Evolutionary conservation across 225 moss, liverwort and hornwort genomes (phyloP).

Genomic region (Anthoceros angustus): DNA sequence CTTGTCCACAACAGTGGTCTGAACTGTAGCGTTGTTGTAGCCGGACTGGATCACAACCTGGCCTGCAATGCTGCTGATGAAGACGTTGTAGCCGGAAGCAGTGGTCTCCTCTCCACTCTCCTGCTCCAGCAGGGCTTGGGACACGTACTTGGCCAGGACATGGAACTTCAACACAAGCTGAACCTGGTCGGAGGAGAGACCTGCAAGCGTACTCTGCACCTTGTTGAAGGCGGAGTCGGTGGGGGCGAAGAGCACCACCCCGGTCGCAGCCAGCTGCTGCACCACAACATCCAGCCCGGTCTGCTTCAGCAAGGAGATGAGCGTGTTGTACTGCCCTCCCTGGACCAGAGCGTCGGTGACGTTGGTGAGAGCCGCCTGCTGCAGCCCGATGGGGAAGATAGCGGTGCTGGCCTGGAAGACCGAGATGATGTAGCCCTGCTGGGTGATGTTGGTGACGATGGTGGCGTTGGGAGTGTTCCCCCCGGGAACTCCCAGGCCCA

Average conservation of each 20-base stretch:
- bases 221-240: neutral
- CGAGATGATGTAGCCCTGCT: slow-evolving; percentile 45
- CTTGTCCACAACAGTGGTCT: neutral
- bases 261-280: neutral
- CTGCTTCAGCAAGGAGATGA: neutral
- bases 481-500: slow-evolving; percentile 19
- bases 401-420: slow-evolving; percentile 15
- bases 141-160: neutral
- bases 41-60: neutral
- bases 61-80: neutral
- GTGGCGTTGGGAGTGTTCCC: slow-evolving; percentile 15
- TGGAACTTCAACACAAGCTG: neutral
- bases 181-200: neutral
- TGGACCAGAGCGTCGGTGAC: neutral
- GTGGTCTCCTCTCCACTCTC: neutral
- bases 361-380: neutral
- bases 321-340: neutral
- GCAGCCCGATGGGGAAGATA: slow-evolving; percentile 8
- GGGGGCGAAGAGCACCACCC: neutral
- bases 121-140: neutral
- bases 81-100: neutral
- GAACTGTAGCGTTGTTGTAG: neutral
- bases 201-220: neutral
- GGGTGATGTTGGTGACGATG: slow-evolving; percentile 27
- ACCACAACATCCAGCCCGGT: neutral